Percentiles rank a stretch among this genome's conserved stretches.
Conservation (phyloP, 2,329 filamentous ascomycete species). For the Aspergillus sp. region DNA sequence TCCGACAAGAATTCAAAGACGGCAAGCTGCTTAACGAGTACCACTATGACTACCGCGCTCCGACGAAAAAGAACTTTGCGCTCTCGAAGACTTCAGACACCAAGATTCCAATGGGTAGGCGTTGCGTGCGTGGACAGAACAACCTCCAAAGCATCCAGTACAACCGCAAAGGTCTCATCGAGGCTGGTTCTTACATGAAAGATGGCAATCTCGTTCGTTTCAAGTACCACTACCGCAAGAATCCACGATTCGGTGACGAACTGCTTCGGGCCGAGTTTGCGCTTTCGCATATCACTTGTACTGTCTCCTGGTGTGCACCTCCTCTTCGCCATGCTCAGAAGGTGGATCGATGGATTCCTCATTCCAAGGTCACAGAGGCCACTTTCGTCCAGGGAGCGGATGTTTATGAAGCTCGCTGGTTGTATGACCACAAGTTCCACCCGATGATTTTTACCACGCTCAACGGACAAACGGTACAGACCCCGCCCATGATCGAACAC, state of each 20-base stretch:
- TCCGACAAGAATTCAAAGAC: constrained; percentile 48
- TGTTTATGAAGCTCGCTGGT: constrained; percentile 53
- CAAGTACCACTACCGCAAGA: constrained; percentile 56
- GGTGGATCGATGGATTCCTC: constrained; percentile 56
- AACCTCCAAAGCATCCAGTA: constrained; percentile 51
- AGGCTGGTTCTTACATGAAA: constrained; percentile 54
- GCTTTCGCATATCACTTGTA: constrained; percentile 54
- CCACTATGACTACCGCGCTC: constrained; percentile 47
- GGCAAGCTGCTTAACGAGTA: constrained; percentile 47
- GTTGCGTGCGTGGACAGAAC: constrained; percentile 48
- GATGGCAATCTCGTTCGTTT: constrained; percentile 54
- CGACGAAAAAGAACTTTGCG: constrained; percentile 26
- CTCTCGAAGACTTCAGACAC: constrained; percentile 23
- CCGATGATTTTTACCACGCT: constrained; percentile 49
- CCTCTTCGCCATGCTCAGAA: constrained; percentile 52
- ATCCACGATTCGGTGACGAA: constrained; percentile 54
- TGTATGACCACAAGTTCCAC: constrained; percentile 51
- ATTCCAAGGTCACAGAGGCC: constrained; percentile 55
- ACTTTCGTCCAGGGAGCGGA: constrained; percentile 55
- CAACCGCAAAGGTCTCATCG: constrained; percentile 54
- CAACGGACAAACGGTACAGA: constrained; percentile 52
- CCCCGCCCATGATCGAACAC: constrained; percentile 55
- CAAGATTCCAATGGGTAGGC: constrained; percentile 47
- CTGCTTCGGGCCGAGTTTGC: constrained; percentile 57
- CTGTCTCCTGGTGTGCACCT: constrained; percentile 56